Base-by-base conservation (phyloP, 176 grass and related monocot species). In the Cocos nucifera region DNA sequence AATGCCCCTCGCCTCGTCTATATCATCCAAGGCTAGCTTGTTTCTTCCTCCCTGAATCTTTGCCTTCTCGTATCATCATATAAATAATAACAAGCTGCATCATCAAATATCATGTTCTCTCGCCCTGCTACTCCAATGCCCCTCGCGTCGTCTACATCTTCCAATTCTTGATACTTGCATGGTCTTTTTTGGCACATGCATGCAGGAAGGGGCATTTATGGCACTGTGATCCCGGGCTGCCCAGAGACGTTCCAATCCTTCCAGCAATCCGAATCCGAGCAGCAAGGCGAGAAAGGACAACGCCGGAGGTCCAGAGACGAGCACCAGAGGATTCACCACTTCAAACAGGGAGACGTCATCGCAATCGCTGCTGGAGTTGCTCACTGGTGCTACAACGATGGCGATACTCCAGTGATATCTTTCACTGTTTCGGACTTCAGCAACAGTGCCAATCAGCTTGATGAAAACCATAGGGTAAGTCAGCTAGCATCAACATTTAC, bases 291-390 rank as follows among this genome's bases (percentile, higher is more conserved):
- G 4, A 39, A 54, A 12, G 68, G 30, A 52, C 63, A 69, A 74
- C 70, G 64, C 57, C 75, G 63, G 22, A 70, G 59, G 26, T 57
- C 64, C 2, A 58, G 26, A 61, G 75, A 84, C 20, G 70, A 75
- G 48, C 80, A 83, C 20, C 75, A 83, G 60, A 78, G 78, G 65
- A 62, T 83, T 5, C 57, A 64, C 63, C 75, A 25, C 53, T 70
- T 83, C 4, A 63, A 17, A 32, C 53, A 83, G 48, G 80, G 80
- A 49, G 80, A 83, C 59, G 54, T 74, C 25, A 63, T 83, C 16
- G 75, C 69, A 0, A 8, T 78, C 32, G 75, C 80, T 64, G 63
- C 69, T 30, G 19, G 64, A 52, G 72, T 63, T n/a, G 49, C 55
- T 39, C 53, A 73, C 23, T 83, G 75, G 80, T 74, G 63, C 59